Evolutionary conservation across 1,284 basidiomycete species (phyloP).

Genomic region (Heliocybe sulcata): DNA sequence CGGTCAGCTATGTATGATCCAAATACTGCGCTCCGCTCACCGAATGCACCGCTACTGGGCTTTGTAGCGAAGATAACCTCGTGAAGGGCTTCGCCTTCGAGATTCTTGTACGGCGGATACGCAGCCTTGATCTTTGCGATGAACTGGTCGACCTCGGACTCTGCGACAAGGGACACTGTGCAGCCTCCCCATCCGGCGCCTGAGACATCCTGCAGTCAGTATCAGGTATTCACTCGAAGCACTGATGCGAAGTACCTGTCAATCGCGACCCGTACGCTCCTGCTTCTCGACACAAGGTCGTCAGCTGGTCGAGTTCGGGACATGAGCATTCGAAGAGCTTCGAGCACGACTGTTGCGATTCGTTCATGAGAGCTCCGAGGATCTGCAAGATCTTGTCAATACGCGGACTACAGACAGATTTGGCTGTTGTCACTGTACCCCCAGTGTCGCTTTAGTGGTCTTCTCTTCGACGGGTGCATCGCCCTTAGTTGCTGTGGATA

Average conservation of each 20-base stretch:
- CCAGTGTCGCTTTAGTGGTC: neutral
- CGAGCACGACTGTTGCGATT: constrained; percentile 66
- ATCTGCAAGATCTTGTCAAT: constrained; percentile 25
- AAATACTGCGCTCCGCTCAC: constrained; percentile 32
- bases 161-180: constrained; percentile 75
- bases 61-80: constrained; percentile 82
- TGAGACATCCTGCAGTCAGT: constrained; percentile 16
- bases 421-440: neutral
- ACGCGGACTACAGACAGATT: neutral
- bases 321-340: constrained; percentile 74
- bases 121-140: constrained; percentile 50
- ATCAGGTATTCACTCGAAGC: constrained; percentile 2
- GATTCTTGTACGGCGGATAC: constrained; percentile 56
- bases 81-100: constrained; percentile 53
- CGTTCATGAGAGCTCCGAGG: constrained; percentile 74
- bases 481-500: neutral
- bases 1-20: neutral
- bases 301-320: constrained; percentile 68
- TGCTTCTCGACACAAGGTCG: constrained; percentile 47
- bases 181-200: constrained; percentile 92
- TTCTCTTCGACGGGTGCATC: neutral
- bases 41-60: constrained; percentile 78
- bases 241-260: constrained; percentile 41
- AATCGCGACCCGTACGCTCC: constrained; percentile 76
- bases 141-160: constrained; percentile 61